Base-by-base conservation (phyloP, 2,329 filamentous ascomycete species). In the Ploettnerulaceae sp. region DNA sequence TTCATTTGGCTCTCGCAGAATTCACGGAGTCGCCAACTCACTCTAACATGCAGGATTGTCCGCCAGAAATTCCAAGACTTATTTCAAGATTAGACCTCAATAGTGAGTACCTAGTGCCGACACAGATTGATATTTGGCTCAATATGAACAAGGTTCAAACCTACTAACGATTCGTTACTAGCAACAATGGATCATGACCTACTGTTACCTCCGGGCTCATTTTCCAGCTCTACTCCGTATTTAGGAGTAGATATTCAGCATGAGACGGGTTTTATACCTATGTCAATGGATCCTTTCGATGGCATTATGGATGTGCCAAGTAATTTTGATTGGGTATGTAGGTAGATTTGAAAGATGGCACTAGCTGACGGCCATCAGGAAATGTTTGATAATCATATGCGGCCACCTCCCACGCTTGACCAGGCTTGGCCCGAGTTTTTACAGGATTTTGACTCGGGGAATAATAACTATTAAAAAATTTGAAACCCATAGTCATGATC, bases 311-410 rank as follows among this genome's bases (percentile, higher is more conserved):
- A 54, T 25, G 24, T 54, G 4, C 48, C 57, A 5, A 49, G 40
- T 18, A 45, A 53, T 18, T 52, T 61, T 32, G 53, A 59, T 41
- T 60, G 58, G 57, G 18, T 33, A 45, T 37, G 20, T 20, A 15
- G 3, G 7, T 22, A n/a, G 2, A 7, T 11, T 8, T 38, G 2
- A 20, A 15, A 4, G n/a, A 2, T 6, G 22, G 20, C 3, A 4
- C 11, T 7, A 29, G 28, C 40, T 45, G 40, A 41, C 7, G 2
- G 7, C 45, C 4, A 7, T 34, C 35, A 57, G 54, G 52, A 55
- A 41, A 20, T 47, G 6, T 58, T 58, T 32, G 55, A 58, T 24
- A 52, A 26, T 31, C 46, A 53, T 3, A 7, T 58, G 21, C 51
- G 48, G 12, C 47, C 48, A 17, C 41, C 46, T 21, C 41, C 37